Base-by-base conservation (phyloP, 352 stramenopile genomes). In the Pythium utonaiense region DNA sequence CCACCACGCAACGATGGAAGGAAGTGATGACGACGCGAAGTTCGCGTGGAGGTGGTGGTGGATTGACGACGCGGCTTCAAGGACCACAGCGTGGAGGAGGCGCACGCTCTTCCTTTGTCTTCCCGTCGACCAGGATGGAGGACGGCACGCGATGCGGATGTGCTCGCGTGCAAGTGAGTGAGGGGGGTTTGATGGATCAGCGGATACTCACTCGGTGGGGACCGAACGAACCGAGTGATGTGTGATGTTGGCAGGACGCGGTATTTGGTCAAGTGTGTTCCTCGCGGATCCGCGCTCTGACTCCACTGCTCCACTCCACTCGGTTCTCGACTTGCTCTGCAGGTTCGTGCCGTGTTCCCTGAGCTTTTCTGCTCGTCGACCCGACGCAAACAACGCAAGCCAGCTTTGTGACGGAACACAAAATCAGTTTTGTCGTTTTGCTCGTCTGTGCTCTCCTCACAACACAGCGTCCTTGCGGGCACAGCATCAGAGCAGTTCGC, bases 291-390 rank as follows among this genome's bases (percentile, higher is more conserved):
- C 25, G n/a, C 25, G 48, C 19, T 25, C 17, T 49, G 34, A 25
- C 52, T 50, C 52, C 34, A 57, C 21, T 31, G 13, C 36, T 36
- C 33, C 52, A 30, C 42, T 55, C 30, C 31, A 25, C 42, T 40
- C 36, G 55, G 55, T 62, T 40, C 55, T 17, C n/a, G 19, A 19
- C 7, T 38, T 53, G 56, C 56, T 17, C 8, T 19, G 56, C 47
- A 24, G 25, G 45, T 63, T 63, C 57, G 57, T 50, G 49, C 57
- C 57, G 57, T 31, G 57, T 63, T 63, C 57, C 57, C 47, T 41
- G 40, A 51, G 22, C 50, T 56, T 62, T 49, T 56, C 10, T 21
- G 28, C 30, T 38, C 28, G n/a, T n/a, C n/a, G n/a, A n/a, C n/a
- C n/a, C n/a, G n/a, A n/a, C n/a, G n/a, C n/a, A n/a, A n/a, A n/a